Evolutionary conservation across 768 basidiomycete genomes (phyloP).

Genomic region (Scleroderma bovista): DNA sequence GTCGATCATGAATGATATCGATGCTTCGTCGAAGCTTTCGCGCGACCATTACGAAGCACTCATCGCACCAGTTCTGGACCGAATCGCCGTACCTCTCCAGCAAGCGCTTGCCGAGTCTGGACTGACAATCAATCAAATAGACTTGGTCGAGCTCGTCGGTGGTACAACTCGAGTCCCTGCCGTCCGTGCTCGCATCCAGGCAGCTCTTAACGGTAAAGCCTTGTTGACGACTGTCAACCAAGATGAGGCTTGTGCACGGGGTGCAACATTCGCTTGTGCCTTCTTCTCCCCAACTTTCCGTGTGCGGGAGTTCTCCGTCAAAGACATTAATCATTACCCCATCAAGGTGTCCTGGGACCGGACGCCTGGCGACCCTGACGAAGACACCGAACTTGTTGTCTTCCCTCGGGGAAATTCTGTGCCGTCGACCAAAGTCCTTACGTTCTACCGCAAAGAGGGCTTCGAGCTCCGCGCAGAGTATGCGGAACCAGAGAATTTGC

Average conservation of each 20-base stretch:
- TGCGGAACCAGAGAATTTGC: constrained; percentile 64
- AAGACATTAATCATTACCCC: constrained; percentile 83
- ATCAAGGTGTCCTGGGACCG: constrained; percentile 89
- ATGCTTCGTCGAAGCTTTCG: constrained; percentile 79
- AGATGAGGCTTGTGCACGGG: constrained; percentile 95
- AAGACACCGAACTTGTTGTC: constrained; percentile 88
- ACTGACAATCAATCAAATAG: constrained; percentile 77
- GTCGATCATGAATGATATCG: constrained; percentile 93
- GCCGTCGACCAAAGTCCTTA: constrained; percentile 93
- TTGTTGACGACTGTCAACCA: constrained; percentile 94
- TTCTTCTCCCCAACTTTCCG: constrained; percentile 98
- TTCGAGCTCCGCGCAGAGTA: constrained; percentile 90
- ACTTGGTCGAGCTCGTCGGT: constrained; percentile 89
- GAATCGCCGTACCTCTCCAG: constrained; percentile 70
- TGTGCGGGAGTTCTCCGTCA: constrained; percentile 88
- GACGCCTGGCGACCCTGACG: constrained; percentile 68
- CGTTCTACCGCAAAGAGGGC: constrained; percentile 84
- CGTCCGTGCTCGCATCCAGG: constrained; percentile 81
- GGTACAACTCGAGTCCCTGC: constrained; percentile 92
- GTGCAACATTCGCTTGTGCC: constrained; percentile 95
- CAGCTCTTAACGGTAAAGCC: constrained; percentile 75
- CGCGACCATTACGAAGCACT: constrained; percentile 82
- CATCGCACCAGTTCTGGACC: constrained; percentile 68
- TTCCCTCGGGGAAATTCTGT: constrained; percentile 82
- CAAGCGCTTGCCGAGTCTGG: constrained; percentile 78